These are phyloP conservation scores for Globisporangium nunn DNA, from an alignment of 352 stramenopile species.

Conservation along the genomic window DNA sequence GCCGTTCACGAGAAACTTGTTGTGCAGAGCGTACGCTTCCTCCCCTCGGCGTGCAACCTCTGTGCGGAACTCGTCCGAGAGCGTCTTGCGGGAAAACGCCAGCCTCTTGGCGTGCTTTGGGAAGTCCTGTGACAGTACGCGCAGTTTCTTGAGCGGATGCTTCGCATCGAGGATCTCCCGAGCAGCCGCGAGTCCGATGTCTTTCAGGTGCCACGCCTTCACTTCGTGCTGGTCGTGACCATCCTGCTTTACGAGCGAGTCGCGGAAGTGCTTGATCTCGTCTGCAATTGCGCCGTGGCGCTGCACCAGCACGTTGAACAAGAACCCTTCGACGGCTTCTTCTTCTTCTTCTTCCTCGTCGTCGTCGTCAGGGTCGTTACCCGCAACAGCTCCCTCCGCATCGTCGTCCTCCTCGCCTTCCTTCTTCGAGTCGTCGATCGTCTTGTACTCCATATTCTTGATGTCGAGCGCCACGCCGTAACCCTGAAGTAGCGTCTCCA, in stretches of 20 bases:
- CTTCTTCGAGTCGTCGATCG: slow-evolving; percentile 88
- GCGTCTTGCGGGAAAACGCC: slow-evolving; percentile 49
- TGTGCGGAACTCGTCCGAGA: slow-evolving; percentile 40
- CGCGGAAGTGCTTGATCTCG: slow-evolving; percentile 46
- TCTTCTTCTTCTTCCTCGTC: slow-evolving; percentile 26
- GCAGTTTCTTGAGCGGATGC: slow-evolving; percentile 71
- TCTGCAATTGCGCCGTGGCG: slow-evolving; percentile 32
- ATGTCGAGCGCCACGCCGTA: slow-evolving; percentile 92
- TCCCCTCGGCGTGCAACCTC: slow-evolving; percentile 31
- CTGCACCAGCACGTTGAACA: slow-evolving; percentile 51
- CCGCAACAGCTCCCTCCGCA: slow-evolving; percentile 8
- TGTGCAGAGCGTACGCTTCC: slow-evolving; percentile 43
- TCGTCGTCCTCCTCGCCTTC: slow-evolving; percentile 18
- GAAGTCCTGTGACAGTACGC: slow-evolving; percentile 87
- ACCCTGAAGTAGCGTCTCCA: slow-evolving; percentile 83
- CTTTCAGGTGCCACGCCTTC: slow-evolving; percentile 86
- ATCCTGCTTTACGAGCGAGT: slow-evolving; percentile 43
- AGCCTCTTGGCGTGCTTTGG: slow-evolving; percentile 76
- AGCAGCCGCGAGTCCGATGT: slow-evolving; percentile 81
- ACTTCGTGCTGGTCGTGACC: slow-evolving; percentile 23
- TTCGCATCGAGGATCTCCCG: slow-evolving; percentile 63
- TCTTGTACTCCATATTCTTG: slow-evolving; percentile 97
- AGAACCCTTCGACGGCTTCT: slow-evolving; percentile 61
- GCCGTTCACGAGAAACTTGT: slow-evolving; percentile 86
- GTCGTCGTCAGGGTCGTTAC: slow-evolving; percentile 28